These are phyloP conservation scores for Ballota nigra DNA, from an alignment of 257 asterid genomes.

Conservation along the genomic window DNA sequence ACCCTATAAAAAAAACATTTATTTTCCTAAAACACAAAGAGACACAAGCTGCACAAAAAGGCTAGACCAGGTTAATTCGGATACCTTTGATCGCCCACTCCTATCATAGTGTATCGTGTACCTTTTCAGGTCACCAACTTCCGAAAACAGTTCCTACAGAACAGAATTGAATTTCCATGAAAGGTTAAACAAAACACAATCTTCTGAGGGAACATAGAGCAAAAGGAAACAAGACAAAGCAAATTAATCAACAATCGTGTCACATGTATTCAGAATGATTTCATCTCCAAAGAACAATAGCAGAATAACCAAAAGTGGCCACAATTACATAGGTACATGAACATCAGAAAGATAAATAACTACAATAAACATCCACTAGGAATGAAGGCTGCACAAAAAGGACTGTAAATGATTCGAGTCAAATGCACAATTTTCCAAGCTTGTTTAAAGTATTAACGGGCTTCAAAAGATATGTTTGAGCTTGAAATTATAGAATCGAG, in stretches of 20 bases:
- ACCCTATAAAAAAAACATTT: slow-evolving; percentile 55
- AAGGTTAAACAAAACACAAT: slow-evolving; percentile 10
- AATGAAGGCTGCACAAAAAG: neutral
- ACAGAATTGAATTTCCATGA: neutral
- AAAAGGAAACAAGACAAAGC: neutral
- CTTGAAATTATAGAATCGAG: neutral
- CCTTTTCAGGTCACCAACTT: slow-evolving; percentile 87
- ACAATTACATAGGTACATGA: neutral
- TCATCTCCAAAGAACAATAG: neutral
- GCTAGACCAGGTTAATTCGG: slow-evolving; percentile 21
- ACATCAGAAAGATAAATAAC: neutral
- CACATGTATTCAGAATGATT: neutral
- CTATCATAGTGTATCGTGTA: slow-evolving; percentile 73
- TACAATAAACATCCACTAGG: neutral
- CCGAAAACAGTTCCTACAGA: slow-evolving; percentile 90
- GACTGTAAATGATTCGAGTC: neutral
- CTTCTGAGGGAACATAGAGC: slow-evolving; percentile 9
- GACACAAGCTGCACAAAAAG: slow-evolving; percentile 28
- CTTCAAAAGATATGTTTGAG: neutral
- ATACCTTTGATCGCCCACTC: slow-evolving; percentile 97
- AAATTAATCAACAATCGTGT: neutral
- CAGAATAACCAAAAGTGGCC: neutral
- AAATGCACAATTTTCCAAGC: neutral
- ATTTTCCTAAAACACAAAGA: slow-evolving; percentile 29
- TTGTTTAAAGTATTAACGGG: neutral